Conservation (phyloP, 352 stramenopile genomes). For the Globisporangium paroecandrum region DNA sequence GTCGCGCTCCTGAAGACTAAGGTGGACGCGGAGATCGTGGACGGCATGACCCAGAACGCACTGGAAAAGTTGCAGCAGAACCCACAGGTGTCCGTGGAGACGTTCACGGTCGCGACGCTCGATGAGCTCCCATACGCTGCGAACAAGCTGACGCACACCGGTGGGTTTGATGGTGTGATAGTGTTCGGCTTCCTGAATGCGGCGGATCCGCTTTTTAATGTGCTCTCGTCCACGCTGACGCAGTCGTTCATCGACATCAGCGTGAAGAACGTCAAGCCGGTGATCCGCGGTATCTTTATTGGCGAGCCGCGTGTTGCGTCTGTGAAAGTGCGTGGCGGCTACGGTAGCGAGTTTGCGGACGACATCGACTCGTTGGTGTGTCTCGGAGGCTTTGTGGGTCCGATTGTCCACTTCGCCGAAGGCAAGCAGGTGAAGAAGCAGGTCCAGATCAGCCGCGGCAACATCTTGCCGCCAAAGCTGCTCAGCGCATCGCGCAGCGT, state of each 20-base stretch:
- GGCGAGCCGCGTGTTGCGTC: conserved; percentile 69
- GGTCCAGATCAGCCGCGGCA: conserved; percentile 61
- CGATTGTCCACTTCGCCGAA: conserved; percentile 10
- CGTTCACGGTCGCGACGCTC: conserved; percentile 69
- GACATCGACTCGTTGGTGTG: conserved; percentile 61
- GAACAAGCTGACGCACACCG: conserved; percentile 71
- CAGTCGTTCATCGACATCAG: conserved; percentile 85
- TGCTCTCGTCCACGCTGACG: conserved; percentile 50
- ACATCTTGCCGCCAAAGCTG: conserved; percentile 61
- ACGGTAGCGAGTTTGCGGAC: conserved; percentile 61
- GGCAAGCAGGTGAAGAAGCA: conserved; percentile 48
- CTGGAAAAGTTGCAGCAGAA: conserved; percentile 38
- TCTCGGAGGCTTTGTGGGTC: conserved; percentile 35
- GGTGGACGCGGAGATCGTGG: conserved; percentile 66
- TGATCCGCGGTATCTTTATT: conserved; percentile 74
- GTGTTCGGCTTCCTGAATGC: conserved; percentile 79
- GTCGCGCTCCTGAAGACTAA: conserved; percentile 80
- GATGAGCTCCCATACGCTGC: conserved; percentile 81
- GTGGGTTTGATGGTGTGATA: conserved; percentile 71
- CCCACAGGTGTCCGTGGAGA: conserved; percentile 37
- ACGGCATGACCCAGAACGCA: conserved; percentile 67
- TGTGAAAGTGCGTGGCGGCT: conserved; percentile 71
- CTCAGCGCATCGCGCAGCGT: conserved; percentile 57
- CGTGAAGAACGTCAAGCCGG: conserved; percentile 71
- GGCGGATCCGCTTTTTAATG: conserved; percentile 58